Base-by-base conservation (phyloP, 2,329 filamentous ascomycete species). In the Orbilia javanica region DNA sequence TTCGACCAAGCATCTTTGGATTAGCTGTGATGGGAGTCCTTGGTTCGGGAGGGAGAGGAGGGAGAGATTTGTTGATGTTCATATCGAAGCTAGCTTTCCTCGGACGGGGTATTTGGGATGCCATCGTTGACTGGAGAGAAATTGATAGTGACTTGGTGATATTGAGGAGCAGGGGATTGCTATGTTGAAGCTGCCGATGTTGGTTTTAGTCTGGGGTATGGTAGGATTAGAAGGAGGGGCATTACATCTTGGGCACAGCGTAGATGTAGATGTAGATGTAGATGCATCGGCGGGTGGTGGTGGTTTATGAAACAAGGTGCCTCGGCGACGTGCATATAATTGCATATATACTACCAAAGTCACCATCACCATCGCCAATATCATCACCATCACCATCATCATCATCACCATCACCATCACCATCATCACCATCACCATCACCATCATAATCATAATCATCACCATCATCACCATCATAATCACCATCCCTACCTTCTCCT, bases 31-130 rank as follows among this genome's bases (percentile, higher is more conserved):
- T 8, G 11, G 57, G 57, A 4, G 57, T 48, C 20, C 42, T 34
- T 4, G 67, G 63, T 18, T 63, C 62, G 5, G 62, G 27, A 20
- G 74, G 74, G n/a, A 78, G 74, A 48, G 67, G 67, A 2, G 74
- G 74, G 0, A 78, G 34, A 4, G 50, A 55, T 27, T 78, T 78
- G 62, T 78, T 72, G 13, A 72, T 55, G 20, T 72, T 22, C 27
- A 78, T 48, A 20, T 68, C 31, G 34, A 29, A 1, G 22, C 2
- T 48, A 20, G 11, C 20, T 13, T 46, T 71, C 25, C 13, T 65
- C 11, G 50, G 31, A 31, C 67, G 67, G 34, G 67, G 74, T 15
- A 67, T 67, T 11, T 71, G 62, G 18, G 73, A 62, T 13, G 55
- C 4, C 39, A 60, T 62, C 22, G 44, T 34, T 25, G 20, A n/a